Conservation (phyloP, 176 grass and related monocot genomes). For the Chloris gayana region DNA sequence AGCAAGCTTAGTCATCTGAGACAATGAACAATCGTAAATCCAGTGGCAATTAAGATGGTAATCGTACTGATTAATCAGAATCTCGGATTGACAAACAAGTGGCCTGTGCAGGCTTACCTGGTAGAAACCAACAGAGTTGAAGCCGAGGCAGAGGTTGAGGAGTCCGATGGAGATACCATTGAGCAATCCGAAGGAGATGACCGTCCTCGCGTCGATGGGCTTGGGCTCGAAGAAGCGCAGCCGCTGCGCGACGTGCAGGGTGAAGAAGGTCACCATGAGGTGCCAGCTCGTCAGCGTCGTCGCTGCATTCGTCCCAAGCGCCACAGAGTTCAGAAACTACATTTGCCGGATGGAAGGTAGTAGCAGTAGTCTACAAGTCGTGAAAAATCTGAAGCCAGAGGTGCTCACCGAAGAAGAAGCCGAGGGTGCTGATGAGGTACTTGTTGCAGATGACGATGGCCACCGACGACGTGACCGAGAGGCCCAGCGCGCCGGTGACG, state of each 20-base stretch:
- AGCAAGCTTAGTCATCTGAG: slow-evolving; percentile 96
- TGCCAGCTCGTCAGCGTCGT: slow-evolving; percentile 98
- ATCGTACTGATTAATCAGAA: not conserved
- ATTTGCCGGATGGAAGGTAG: too few relatives aligned
- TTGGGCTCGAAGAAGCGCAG: slow-evolving; percentile 91
- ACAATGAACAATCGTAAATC: not conserved
- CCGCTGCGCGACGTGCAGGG: slow-evolving; percentile 73
- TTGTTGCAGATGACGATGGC: slow-evolving; percentile 97
- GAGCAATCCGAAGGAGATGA: slow-evolving; percentile 81
- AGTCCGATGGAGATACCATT: slow-evolving; percentile 93
- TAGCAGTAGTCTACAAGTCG: not conserved
- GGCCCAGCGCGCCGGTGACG: slow-evolving; percentile 62
- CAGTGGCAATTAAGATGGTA: not conserved
- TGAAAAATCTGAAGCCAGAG: slow-evolving; percentile 7
- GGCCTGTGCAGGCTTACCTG: slow-evolving; percentile 48
- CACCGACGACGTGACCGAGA: slow-evolving; percentile 81
- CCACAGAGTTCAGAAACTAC: not conserved
- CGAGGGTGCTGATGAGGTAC: slow-evolving; percentile 87
- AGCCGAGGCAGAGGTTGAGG: slow-evolving; percentile 95
- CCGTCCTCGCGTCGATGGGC: slow-evolving; percentile 65
- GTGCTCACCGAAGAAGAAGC: slow-evolving; percentile 75
- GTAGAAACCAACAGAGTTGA: slow-evolving; percentile 98
- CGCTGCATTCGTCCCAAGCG: slow-evolving; percentile 47
- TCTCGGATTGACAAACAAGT: not conserved
- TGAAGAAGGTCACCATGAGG: slow-evolving; percentile 90